Evolutionary conservation across 805 yeast genomes (phyloP), one percentile per base, ranked within the genome.

Genomic region (Tetrapisispora namnaoensis): DNA sequence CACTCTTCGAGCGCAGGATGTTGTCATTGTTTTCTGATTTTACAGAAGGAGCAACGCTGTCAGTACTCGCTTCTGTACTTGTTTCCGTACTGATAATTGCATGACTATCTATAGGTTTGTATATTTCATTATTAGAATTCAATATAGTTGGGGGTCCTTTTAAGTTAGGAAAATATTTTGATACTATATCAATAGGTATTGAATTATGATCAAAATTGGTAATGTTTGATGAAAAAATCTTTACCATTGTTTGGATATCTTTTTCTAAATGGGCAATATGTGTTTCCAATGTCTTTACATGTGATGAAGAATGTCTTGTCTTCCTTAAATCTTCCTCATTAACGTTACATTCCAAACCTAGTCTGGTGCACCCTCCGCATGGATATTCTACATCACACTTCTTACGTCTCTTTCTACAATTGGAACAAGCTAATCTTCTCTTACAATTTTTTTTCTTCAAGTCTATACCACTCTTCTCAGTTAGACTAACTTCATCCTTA

Each of bases 311-410:
- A 4, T 78, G 77, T 43, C 81, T 60, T 49, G 72, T 73, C 53
- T 75, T 76, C 37, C 82, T 65, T 67, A 75, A 63, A 55, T 77
- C 82, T 51, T 68, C 70, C 13, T 70, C 70, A 14, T 73, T 70
- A 36, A 70, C 70, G 42, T 76, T 67, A 55, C 82, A 77, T 36
- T 69, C 75, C 16, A 70, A 66, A 5, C 67, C 66, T 5, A 72
- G 61, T 48, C 70, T 70, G 16, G 61, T 59, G 54, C 82, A 77
- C 49, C 70, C 70, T 21, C 70, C 64, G 53, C 82, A 77, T 1
- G 82, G 82, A 45, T 58, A 66, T 8, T 68, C 70, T 48, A 70
- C 64, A 55, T 75, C 73, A 58, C 82, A 77, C 57, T 73, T 75
- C 51, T 76, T 74, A 51, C 70, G 57, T 49, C 69, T 56, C 14